Percentiles rank a stretch among this genome's conserved stretches.
phyloP scores from a whole-genome alignment of 805 yeast genomes.

The Yarrowia keelungensis region DNA sequence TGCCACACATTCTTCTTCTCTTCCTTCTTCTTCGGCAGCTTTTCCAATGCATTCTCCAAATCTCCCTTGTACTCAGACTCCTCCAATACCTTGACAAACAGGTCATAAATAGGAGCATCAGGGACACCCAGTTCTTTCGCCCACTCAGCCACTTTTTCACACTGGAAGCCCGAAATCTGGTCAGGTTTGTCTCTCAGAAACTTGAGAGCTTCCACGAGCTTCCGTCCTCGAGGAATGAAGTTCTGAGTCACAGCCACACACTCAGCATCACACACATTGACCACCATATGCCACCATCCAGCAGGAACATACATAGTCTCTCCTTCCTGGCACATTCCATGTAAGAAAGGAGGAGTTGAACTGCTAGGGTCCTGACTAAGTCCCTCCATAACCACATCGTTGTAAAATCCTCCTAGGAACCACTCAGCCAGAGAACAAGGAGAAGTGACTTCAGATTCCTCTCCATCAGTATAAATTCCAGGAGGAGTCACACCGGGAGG shows the following conservation, averaged over 20 bases:
- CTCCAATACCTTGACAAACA: conserved; percentile 22
- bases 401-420: conserved; percentile 80
- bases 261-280: conserved; percentile 64
- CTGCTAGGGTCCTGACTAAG: neutral
- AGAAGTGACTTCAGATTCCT: conserved; percentile 84
- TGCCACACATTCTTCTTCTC: conserved; percentile 55
- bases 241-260: conserved; percentile 84
- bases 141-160: conserved; percentile 49
- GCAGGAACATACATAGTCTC: conserved; percentile 89
- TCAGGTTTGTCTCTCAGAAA: conserved; percentile 70
- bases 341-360: conserved; percentile 52
- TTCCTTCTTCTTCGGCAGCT: conserved; percentile 13
- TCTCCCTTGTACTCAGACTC: conserved; percentile 7
- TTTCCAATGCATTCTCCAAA: neutral
- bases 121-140: neutral
- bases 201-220: conserved; percentile 64
- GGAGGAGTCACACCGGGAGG: conserved; percentile 89
- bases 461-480: conserved; percentile 69
- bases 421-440: conserved; percentile 95
- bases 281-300: conserved; percentile 98
- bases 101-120: conserved; percentile 3
- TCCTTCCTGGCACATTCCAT: conserved; percentile 80
- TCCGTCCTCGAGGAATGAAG: conserved; percentile 71
- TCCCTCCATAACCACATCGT: conserved; percentile 16
- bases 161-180: conserved; percentile 78